These are phyloP conservation scores for Diplotaxis tenuifolia DNA, from an alignment of 345 rosid genomes.

Conservation along the genomic window DNA sequence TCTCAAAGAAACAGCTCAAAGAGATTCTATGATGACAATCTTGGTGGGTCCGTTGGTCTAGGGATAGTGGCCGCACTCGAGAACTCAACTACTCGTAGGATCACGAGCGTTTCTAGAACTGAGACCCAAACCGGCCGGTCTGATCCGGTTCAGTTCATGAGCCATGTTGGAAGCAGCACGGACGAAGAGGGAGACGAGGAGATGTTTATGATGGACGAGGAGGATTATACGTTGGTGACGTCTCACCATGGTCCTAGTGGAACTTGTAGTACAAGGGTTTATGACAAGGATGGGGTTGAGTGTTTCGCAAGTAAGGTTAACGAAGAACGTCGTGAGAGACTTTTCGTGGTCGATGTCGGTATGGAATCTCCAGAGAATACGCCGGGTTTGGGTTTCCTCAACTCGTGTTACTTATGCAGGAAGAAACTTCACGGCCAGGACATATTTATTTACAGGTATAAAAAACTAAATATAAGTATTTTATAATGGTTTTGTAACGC, in stretches of 20 bases:
- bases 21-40: conserved; percentile 43
- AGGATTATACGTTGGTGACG: conserved; percentile 61
- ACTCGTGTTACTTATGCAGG: conserved; percentile 58
- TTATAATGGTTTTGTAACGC: background rate
- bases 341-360: conserved; percentile 24
- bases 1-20: conserved; percentile 62
- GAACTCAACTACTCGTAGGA: conserved; percentile 39
- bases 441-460: conserved; percentile 83
- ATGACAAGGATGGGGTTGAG: conserved; percentile 43
- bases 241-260: conserved; percentile 49
- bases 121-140: conserved; percentile 37
- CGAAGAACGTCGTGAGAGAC: conserved; percentile 1
- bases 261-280: conserved; percentile 53
- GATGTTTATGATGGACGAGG: conserved; percentile 52
- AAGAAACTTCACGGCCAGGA: conserved; percentile 74
- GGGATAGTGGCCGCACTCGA: conserved; percentile 83
- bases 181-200: conserved; percentile 45
- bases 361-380: conserved; percentile 32
- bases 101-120: conserved; percentile 27
- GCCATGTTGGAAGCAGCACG: conserved; percentile 27
- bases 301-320: conserved; percentile 15
- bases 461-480: background rate
- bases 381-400: conserved; percentile 52
- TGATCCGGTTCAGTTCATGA: conserved; percentile 40
- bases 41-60: conserved; percentile 75